Conservation (phyloP, 495 filamentous ascomycete species). For the Podospora sp. region DNA sequence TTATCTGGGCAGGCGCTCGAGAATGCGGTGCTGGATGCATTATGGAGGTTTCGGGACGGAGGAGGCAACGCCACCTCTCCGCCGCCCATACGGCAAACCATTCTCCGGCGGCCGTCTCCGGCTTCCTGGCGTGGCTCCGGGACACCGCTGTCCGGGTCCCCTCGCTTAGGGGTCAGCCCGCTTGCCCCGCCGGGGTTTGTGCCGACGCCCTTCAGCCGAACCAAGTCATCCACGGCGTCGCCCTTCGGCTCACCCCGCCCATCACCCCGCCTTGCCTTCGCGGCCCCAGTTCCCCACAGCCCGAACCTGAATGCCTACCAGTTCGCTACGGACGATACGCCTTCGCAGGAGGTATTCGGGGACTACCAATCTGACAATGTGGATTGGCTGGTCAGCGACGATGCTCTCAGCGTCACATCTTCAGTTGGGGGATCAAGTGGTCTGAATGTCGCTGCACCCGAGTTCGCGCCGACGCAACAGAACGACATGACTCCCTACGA, state of each 20-base stretch:
- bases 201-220: slow-evolving; percentile 70
- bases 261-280: slow-evolving; percentile 88
- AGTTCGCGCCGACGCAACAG: slow-evolving; percentile 70
- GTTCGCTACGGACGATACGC: slow-evolving; percentile 72
- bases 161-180: slow-evolving; percentile 75
- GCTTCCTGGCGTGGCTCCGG: slow-evolving; percentile 86
- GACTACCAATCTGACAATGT: slow-evolving; percentile 92
- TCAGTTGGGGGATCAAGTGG: slow-evolving; percentile 64
- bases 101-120: slow-evolving; percentile 87
- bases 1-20: slow-evolving; percentile 79
- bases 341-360: slow-evolving; percentile 81
- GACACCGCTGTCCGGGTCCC: slow-evolving; percentile 77
- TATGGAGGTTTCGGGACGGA: slow-evolving; percentile 88
- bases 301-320: slow-evolving; percentile 93
- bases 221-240: slow-evolving; percentile 74
- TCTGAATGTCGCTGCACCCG: slow-evolving; percentile 73
- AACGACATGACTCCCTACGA: slow-evolving; percentile 97
- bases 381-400: slow-evolving; percentile 94
- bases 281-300: slow-evolving; percentile 89
- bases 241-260: slow-evolving; percentile 94
- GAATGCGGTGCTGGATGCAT: slow-evolving; percentile 84
- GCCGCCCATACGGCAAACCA: slow-evolving; percentile 77
- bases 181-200: slow-evolving; percentile 81
- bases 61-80: slow-evolving; percentile 75
- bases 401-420: slow-evolving; percentile 77